Evolutionary conservation across 2,329 filamentous ascomycete species (phyloP).

Genomic region (Ciborinia camelliae): DNA sequence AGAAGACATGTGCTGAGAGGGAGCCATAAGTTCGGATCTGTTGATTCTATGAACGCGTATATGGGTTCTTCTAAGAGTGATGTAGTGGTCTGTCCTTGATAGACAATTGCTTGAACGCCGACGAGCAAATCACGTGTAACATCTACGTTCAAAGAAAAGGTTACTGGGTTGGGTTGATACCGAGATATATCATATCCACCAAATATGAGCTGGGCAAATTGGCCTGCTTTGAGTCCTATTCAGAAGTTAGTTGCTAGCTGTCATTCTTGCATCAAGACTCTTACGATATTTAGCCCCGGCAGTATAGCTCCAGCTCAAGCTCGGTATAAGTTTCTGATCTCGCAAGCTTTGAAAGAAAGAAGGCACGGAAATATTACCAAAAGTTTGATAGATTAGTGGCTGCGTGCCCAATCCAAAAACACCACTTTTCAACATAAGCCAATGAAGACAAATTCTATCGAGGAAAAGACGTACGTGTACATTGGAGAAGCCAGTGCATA

Average conservation of each 20-base stretch:
- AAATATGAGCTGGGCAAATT: slow-evolving; percentile 41
- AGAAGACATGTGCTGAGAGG: slow-evolving; percentile 38
- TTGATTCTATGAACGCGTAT: slow-evolving; percentile 39
- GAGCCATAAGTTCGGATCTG: slow-evolving; percentile 42
- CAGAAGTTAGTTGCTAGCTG: neutral
- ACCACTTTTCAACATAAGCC: slow-evolving; percentile 33
- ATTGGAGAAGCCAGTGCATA: slow-evolving; percentile 39
- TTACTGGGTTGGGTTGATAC: slow-evolving; percentile 39
- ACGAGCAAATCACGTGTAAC: slow-evolving; percentile 41
- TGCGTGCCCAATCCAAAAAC: slow-evolving; percentile 40
- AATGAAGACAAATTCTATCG: neutral
- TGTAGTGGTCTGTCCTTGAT: slow-evolving; percentile 16
- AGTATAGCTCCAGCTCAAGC: slow-evolving; percentile 43
- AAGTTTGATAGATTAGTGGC: slow-evolving; percentile 39
- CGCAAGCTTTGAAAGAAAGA: slow-evolving; percentile 40
- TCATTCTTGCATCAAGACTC: slow-evolving; percentile 17
- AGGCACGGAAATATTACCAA: slow-evolving; percentile 38
- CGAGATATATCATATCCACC: slow-evolving; percentile 42
- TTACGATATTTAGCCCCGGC: slow-evolving; percentile 42
- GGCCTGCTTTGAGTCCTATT: slow-evolving; percentile 29
- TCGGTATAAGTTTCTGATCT: slow-evolving; percentile 38
- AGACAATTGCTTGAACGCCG: slow-evolving; percentile 37
- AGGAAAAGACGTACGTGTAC: slow-evolving; percentile 38
- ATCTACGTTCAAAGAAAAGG: slow-evolving; percentile 41
- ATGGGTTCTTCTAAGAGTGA: slow-evolving; percentile 17